Evolutionary conservation across 805 yeast genomes (phyloP).

Genomic region (Zygotorulaspora chibaensis): DNA sequence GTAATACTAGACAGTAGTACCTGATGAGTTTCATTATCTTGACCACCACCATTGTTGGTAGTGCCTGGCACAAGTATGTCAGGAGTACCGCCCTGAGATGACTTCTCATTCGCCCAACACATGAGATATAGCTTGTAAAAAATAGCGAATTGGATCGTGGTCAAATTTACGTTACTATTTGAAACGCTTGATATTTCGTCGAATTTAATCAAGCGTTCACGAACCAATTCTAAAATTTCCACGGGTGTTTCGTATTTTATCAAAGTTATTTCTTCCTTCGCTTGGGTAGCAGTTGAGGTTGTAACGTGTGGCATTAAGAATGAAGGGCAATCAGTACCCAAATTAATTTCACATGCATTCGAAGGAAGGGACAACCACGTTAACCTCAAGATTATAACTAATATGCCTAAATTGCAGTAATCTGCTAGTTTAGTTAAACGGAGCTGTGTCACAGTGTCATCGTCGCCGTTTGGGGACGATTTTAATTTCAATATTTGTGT

Average conservation of each 20-base stretch:
- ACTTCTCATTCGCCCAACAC: conserved; percentile 48
- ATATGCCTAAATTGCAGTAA: conserved; percentile 46
- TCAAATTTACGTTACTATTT: conserved; percentile 32
- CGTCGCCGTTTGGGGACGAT: conserved; percentile 5
- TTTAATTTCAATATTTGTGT: conserved; percentile 23
- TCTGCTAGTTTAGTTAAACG: conserved; percentile 34
- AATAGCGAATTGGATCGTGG: conserved; percentile 54
- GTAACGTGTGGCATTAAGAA: conserved; percentile 19
- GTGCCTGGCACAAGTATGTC: conserved; percentile 41
- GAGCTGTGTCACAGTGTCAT: conserved; percentile 23
- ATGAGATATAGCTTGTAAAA: conserved; percentile 52
- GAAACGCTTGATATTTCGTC: conserved; percentile 35
- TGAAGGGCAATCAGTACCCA: conserved; percentile 22
- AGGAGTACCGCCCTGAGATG: conserved; percentile 11
- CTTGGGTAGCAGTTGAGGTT: conserved; percentile 23
- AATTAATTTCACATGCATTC: conserved; percentile 35
- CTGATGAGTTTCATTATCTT: conserved; percentile 56
- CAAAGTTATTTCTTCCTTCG: conserved; percentile 30
- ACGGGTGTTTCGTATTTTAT: conserved; percentile 29
- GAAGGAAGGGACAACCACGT: conserved; percentile 53
- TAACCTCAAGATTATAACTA: conserved; percentile 48
- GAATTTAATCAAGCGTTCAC: conserved; percentile 32
- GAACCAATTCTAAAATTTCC: conserved; percentile 26
- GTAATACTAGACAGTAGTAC: conserved; percentile 51
- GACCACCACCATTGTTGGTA: conserved; percentile 22